Base-by-base conservation (phyloP, 2,329 filamentous ascomycete genomes). In the Aspergillus spinulosporus region DNA sequence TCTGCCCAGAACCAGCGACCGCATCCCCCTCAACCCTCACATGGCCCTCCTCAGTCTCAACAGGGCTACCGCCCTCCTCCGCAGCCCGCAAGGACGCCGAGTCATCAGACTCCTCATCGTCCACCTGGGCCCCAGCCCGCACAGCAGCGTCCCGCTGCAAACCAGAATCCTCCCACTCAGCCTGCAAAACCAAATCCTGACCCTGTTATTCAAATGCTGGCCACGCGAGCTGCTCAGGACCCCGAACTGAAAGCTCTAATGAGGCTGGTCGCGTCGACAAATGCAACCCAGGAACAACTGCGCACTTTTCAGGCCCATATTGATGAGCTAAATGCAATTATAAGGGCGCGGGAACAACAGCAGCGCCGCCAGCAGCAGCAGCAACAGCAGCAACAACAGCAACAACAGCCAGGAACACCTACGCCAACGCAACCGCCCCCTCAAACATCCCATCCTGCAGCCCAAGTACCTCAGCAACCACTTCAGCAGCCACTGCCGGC, bases 201-300 rank as follows among this genome's bases (percentile, higher is more conserved):
- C 57, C 78, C 78, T 6, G 78, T 81, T 36, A 80, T 81, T 59
- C 78, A 80, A 56, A 80, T 80, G 77, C 68, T 81, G 46, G 78
- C 78, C 14, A 79, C 77, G 6, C 71, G 77, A 59, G 78, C 78
- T 26, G 78, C 78, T 3, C 73, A 76, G 7, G 76, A 80, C 58
- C 75, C 75, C 3, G 75, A 78, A 47, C 64, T 81, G 36, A 81
- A 80, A 60, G 76, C 76, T 4, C 63, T 81, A 62, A 81, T 81
- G 78, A 73, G 77, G 57, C 72, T 81, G 12, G 78, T 81, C 28
- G 78, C 78, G 3, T 77, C 76, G 4, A 80, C 77, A 55, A 74
- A 78, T 60, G 78, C 78, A 8, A 75, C 75, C 3, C 75, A 77
- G 57, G 76, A 78, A 57, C 77, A 81, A 58, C 68, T 81, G 21